Evolutionary conservation across 805 yeast genomes (phyloP).

Genomic region (Clavispora carvajalis): DNA sequence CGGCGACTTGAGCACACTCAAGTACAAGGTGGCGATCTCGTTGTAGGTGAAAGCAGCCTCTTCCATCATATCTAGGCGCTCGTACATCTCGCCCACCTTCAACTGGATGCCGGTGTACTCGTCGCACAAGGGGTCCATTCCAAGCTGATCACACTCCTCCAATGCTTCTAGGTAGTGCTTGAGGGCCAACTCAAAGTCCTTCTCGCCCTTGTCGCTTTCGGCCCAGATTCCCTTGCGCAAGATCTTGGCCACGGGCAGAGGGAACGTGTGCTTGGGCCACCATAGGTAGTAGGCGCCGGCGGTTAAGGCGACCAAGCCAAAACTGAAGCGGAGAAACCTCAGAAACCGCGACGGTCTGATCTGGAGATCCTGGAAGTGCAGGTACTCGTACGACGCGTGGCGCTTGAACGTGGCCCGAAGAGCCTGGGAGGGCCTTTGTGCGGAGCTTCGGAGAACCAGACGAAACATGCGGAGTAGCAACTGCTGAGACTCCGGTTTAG

Average conservation of each 20-base stretch:
- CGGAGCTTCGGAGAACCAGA: neutral
- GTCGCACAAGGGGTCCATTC: constrained; percentile 56
- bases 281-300: constrained; percentile 36
- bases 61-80: constrained; percentile 52
- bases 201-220: constrained; percentile 62
- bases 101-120: constrained; percentile 89
- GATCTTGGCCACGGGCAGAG: constrained; percentile 62
- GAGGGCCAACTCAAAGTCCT: constrained; percentile 64
- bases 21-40: constrained; percentile 58
- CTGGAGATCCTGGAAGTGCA: constrained; percentile 11
- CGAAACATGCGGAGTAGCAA: neutral
- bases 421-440: neutral
- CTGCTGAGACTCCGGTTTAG: too few relatives aligned
- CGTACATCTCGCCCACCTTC: constrained; percentile 84
- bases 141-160: constrained; percentile 50
- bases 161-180: constrained; percentile 71
- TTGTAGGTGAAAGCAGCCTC: constrained; percentile 66
- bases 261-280: constrained; percentile 69
- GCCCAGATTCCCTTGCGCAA: constrained; percentile 79
- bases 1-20: constrained; percentile 42
- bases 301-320: constrained; percentile 14
- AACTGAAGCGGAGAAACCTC: constrained; percentile 7
- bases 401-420: neutral
- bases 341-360: constrained; percentile 11
- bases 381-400: constrained; percentile 7